Evolutionary conservation across 1,139 yeast species (phyloP).

Genomic region (Saccharomyces hybrid): DNA sequence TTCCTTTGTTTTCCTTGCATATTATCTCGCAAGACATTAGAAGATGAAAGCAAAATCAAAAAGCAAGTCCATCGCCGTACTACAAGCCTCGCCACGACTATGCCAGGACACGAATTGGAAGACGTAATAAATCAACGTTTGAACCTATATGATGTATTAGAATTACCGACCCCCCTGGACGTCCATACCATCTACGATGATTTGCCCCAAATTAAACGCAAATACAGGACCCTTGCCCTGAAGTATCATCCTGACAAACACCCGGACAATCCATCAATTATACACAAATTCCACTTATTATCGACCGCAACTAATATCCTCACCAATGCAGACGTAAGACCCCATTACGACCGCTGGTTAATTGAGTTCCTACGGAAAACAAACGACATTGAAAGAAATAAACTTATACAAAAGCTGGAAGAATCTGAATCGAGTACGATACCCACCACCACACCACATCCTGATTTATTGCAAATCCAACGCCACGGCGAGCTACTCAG

Average conservation of each 20-base stretch:
- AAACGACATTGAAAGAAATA: slow-evolving; percentile 5
- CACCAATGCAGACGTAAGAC: slow-evolving; percentile 47
- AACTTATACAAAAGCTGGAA: slow-evolving; percentile 10
- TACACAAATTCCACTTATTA: slow-evolving; percentile 49
- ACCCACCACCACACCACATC: not conserved
- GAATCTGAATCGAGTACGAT: slow-evolving; percentile 6
- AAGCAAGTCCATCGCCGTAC: not conserved
- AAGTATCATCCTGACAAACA: slow-evolving; percentile 90
- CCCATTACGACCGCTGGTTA: slow-evolving; percentile 43
- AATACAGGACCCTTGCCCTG: slow-evolving; percentile 80
- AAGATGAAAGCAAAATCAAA: not conserved
- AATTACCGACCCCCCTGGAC: slow-evolving; percentile 7
- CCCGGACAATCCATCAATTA: slow-evolving; percentile 58
- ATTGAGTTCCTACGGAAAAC: not conserved
- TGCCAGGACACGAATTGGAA: slow-evolving; percentile 1
- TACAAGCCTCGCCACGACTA: not conserved
- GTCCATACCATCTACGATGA: slow-evolving; percentile 4
- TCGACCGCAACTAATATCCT: slow-evolving; percentile 58
- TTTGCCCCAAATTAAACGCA: slow-evolving; percentile 58
- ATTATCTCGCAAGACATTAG: not conserved
- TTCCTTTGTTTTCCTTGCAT: not conserved
- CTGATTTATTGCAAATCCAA: slow-evolving; percentile 11
- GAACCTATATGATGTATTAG: slow-evolving; percentile 20
- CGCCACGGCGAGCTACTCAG: slow-evolving; percentile 25
- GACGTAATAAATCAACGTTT: slow-evolving; percentile 2